phyloP scores from a whole-genome alignment of 768 basidiomycete genomes.

The Trametes meyenii region DNA sequence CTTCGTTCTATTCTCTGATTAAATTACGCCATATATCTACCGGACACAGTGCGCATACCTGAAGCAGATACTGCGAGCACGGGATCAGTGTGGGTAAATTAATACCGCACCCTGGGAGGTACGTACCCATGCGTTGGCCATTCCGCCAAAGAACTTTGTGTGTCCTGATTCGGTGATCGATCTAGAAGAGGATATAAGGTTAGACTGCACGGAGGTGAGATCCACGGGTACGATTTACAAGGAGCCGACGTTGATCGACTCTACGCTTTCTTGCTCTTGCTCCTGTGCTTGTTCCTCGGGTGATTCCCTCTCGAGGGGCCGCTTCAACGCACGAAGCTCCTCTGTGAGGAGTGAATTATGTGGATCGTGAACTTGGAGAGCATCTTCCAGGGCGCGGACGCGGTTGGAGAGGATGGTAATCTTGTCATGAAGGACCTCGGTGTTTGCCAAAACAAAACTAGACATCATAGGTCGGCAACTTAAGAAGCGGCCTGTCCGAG shows the following conservation, averaged over 20 bases:
- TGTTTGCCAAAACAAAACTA: conserved; percentile 74
- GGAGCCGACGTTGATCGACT: conserved; percentile 66
- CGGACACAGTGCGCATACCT: conserved; percentile 45
- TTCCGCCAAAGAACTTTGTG: conserved; percentile 65
- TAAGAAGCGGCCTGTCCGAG: background rate
- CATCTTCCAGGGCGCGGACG: conserved; percentile 71
- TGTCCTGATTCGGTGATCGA: conserved; percentile 65
- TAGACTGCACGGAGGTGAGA: conserved; percentile 17
- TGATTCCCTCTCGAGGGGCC: conserved; percentile 65
- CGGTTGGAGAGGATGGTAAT: conserved; percentile 61
- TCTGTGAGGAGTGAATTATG: conserved; percentile 62
- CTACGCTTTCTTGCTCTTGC: conserved; percentile 48
- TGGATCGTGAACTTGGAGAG: conserved; percentile 52
- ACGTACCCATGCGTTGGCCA: conserved; percentile 72
- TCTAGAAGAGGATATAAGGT: conserved; percentile 37
- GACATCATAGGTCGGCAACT: background rate
- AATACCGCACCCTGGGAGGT: background rate
- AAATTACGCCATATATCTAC: conserved; percentile 11
- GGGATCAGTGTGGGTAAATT: background rate
- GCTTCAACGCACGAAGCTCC: conserved; percentile 65
- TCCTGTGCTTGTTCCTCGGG: conserved; percentile 43
- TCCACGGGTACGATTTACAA: conserved; percentile 44
- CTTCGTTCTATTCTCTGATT: conserved; percentile 52
- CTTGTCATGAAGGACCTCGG: conserved; percentile 70
- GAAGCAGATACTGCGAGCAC: conserved; percentile 57